Conservation (phyloP, 2,329 filamentous ascomycete genomes). For the Harringtonia aguacate region DNA sequence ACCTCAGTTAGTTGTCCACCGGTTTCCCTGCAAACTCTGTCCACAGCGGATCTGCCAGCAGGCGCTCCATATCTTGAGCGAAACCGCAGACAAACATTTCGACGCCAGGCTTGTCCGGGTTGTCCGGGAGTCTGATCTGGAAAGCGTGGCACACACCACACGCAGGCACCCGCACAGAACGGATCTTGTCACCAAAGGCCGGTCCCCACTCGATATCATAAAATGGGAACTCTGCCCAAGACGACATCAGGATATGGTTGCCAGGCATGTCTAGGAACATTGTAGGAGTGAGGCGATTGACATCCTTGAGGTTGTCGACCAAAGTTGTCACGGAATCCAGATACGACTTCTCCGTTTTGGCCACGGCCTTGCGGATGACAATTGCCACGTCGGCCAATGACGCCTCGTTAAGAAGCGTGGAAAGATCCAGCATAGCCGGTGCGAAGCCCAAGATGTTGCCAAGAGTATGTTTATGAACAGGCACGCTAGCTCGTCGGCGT, state of each 20-base stretch:
- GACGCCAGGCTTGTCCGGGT: not conserved
- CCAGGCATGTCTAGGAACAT: slow-evolving; percentile 4
- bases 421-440: not conserved
- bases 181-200: not conserved
- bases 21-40: not conserved
- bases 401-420: not conserved
- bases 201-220: slow-evolving; percentile 2
- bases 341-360: not conserved
- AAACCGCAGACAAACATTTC: slow-evolving; percentile 1
- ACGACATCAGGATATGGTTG: not conserved
- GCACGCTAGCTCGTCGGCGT: not conserved
- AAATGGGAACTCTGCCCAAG: slow-evolving; percentile 2
- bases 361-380: not conserved
- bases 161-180: not conserved
- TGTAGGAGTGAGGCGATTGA: not conserved
- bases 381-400: not conserved
- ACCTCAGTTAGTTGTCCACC: not conserved
- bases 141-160: not conserved
- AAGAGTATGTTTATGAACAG: not conserved
- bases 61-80: not conserved
- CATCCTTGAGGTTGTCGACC: not conserved
- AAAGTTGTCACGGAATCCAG: not conserved
- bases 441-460: slow-evolving; percentile 4
- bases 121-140: slow-evolving; percentile 1
- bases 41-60: slow-evolving; percentile 2